Percentiles rank a stretch among this genome's conserved stretches.
Conservation (phyloP, 495 filamentous ascomycete species). For the Cercophora newfieldiana region DNA sequence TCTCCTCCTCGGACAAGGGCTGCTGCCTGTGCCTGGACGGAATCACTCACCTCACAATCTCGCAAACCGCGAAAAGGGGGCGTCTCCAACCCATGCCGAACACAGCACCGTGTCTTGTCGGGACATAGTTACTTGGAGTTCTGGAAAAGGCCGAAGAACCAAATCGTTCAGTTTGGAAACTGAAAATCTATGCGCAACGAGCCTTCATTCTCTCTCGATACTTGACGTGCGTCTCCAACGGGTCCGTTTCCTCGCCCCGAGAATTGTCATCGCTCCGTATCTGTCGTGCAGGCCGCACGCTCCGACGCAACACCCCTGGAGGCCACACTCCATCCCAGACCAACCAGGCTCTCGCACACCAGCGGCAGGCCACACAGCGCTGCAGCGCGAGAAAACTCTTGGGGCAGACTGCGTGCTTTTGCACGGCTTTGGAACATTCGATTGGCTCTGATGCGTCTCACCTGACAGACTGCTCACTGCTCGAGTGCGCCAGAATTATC, state of each 20-base stretch:
- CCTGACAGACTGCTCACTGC: conserved; percentile 10
- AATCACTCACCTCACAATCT: neutral
- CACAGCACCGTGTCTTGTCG: neutral
- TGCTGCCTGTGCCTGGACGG: neutral
- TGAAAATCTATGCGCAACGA: too few relatives aligned
- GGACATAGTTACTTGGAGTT: too few relatives aligned
- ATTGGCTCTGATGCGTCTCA: conserved; percentile 4
- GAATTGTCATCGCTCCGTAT: too few relatives aligned
- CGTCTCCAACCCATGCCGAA: neutral
- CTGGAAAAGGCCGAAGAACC: too few relatives aligned
- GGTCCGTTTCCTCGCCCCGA: too few relatives aligned
- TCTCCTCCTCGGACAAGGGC: neutral
- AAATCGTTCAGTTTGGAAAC: too few relatives aligned
- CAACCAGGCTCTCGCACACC: conserved; percentile 30
- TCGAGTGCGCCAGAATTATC: conserved; percentile 4
- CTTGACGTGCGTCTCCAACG: too few relatives aligned
- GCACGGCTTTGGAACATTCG: neutral
- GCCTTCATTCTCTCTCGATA: too few relatives aligned
- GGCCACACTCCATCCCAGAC: conserved; percentile 15
- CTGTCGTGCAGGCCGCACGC: too few relatives aligned
- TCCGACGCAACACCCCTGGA: too few relatives aligned
- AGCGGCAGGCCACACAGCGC: conserved; percentile 8
- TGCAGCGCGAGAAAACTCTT: conserved; percentile 6
- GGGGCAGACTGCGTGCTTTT: conserved; percentile 16
- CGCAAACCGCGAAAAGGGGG: neutral